These are phyloP conservation scores for Nidularia sp. DNA, from an alignment of 768 basidiomycete species.

Conservation along the genomic window DNA sequence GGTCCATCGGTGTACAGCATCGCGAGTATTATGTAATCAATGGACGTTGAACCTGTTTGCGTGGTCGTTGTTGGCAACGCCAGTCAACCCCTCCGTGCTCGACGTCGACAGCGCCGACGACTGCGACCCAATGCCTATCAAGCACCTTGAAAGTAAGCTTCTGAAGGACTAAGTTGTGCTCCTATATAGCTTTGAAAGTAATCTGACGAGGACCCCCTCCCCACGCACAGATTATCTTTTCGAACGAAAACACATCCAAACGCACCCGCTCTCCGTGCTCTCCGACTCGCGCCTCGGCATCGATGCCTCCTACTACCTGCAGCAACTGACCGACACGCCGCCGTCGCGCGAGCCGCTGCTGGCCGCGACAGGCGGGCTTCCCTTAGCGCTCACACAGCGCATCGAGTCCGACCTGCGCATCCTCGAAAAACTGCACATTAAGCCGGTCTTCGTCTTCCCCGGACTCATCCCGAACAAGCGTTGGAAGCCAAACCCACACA, in stretches of 20 bases:
- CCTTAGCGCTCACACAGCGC: constrained; percentile 79
- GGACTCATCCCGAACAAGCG: constrained; percentile 80
- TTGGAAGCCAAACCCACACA: constrained; percentile 57
- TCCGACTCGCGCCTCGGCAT: constrained; percentile 94
- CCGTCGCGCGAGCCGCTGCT: constrained; percentile 86
- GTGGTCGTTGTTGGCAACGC: constrained; percentile 30
- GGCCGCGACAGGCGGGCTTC: constrained; percentile 92
- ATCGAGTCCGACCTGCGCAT: constrained; percentile 90
- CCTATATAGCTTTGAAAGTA: not conserved
- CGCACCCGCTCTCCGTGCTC: constrained; percentile 74
- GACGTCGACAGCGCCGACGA: constrained; percentile 18
- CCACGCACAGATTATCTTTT: constrained; percentile 64
- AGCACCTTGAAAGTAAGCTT: constrained; percentile 73
- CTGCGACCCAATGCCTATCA: constrained; percentile 61
- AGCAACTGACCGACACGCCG: constrained; percentile 69
- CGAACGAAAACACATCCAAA: constrained; percentile 87
- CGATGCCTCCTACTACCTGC: constrained; percentile 90
- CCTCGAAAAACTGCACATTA: constrained; percentile 89
- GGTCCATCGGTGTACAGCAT: not conserved
- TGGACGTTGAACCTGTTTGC: constrained; percentile 17
- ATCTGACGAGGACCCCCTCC: constrained; percentile 7
- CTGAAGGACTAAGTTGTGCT: not conserved
- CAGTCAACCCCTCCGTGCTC: constrained; percentile 22
- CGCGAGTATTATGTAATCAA: constrained; percentile 18
- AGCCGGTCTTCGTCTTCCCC: constrained; percentile 97